A percentile compares a stretch with the other conserved stretches of the same genome.
Conservation (phyloP, 2,329 filamentous ascomycete genomes). For the Didymella arachidicola region DNA sequence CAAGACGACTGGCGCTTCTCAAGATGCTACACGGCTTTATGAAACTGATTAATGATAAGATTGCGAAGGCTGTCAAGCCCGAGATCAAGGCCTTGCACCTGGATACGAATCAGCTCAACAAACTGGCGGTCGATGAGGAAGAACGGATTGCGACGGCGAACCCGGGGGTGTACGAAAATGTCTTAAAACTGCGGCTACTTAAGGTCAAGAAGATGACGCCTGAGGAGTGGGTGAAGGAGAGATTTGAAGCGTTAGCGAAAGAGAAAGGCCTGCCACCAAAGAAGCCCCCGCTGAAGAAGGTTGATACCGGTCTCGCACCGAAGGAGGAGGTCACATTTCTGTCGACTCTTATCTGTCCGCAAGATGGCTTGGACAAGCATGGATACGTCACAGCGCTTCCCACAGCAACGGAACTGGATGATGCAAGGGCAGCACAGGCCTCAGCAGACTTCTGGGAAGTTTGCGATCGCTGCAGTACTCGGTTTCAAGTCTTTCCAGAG, state of each 20-base stretch:
- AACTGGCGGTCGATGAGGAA: conserved; percentile 77
- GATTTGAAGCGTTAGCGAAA: conserved; percentile 46
- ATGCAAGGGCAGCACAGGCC: conserved; percentile 70
- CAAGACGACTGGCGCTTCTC: conserved; percentile 53
- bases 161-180: conserved; percentile 76
- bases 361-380: conserved; percentile 68
- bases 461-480: conserved; percentile 84
- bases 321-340: conserved; percentile 65
- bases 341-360: conserved; percentile 66
- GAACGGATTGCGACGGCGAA: conserved; percentile 74
- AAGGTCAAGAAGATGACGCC: conserved; percentile 77
- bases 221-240: conserved; percentile 74
- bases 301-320: conserved; percentile 74
- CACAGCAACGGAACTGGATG: conserved; percentile 69
- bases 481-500: conserved; percentile 92
- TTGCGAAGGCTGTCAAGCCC: conserved; percentile 61
- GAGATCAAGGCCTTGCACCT: conserved; percentile 65
- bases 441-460: conserved; percentile 80
- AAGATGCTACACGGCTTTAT: conserved; percentile 72
- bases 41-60: conserved; percentile 69
- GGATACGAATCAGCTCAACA: conserved; percentile 71
- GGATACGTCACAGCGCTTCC: conserved; percentile 80
- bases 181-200: conserved; percentile 82
- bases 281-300: conserved; percentile 57
- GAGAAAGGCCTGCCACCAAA: conserved; percentile 43